Evolutionary conservation across 768 basidiomycete genomes (phyloP).

Genomic region (Ramaria sp.): DNA sequence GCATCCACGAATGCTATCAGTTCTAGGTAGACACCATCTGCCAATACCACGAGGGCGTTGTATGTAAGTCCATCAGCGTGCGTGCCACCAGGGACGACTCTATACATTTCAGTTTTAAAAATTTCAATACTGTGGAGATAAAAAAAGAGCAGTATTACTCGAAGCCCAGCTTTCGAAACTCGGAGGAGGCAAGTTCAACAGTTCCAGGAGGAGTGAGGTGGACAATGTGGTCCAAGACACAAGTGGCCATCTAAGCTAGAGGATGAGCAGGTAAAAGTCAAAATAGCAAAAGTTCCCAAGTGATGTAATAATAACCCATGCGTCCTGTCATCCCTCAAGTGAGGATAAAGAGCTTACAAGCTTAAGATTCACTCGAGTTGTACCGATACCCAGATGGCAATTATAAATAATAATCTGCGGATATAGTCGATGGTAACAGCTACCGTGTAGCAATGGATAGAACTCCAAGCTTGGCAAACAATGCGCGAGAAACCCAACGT

Average conservation of each 20-base stretch:
- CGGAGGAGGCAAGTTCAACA: conserved; percentile 34
- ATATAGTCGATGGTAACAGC: too few species aligned
- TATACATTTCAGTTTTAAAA: conserved; percentile 17
- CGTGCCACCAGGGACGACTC: conserved; percentile 55
- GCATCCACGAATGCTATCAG: conserved; percentile 57
- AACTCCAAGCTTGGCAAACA: too few species aligned
- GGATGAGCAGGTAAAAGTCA: too few species aligned
- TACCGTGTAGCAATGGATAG: too few species aligned
- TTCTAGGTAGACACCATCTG: conserved; percentile 55
- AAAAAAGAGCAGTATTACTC: conserved; percentile 26
- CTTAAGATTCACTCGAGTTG: too few species aligned
- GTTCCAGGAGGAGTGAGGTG: conserved; percentile 59
- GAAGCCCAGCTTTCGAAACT: conserved; percentile 56
- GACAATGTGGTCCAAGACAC: conserved; percentile 55
- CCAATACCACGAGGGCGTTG: conserved; percentile 55
- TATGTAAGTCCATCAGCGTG: conserved; percentile 53
- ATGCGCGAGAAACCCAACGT: too few species aligned
- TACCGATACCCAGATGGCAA: too few species aligned
- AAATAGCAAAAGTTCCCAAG: too few species aligned
- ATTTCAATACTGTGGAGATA: not conserved
- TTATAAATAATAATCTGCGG: too few species aligned
- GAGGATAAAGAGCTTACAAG: too few species aligned
- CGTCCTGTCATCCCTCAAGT: too few species aligned
- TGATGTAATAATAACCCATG: too few species aligned
- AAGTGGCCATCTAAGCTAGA: conserved; percentile 18